phyloP scores from a whole-genome alignment of 1,284 basidiomycete genomes.

The Ustilago sp. region DNA sequence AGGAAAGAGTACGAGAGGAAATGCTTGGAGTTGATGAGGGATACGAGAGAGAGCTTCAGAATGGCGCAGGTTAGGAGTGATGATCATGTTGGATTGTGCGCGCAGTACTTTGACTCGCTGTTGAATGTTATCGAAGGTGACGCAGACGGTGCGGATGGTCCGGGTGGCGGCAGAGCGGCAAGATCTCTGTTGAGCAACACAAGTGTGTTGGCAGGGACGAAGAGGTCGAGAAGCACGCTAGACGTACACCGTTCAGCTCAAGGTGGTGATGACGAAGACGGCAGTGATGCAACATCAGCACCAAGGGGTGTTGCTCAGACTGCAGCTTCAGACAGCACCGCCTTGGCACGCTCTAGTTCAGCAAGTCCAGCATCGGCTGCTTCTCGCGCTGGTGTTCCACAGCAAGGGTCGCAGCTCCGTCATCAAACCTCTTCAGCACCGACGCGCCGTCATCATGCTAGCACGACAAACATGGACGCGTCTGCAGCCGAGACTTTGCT shows the following conservation, averaged over 20 bases:
- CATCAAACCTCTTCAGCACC: neutral
- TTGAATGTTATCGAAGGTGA: conserved; percentile 50
- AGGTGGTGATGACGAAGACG: conserved; percentile 5
- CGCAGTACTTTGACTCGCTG: conserved; percentile 48
- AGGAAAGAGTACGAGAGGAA: conserved; percentile 55
- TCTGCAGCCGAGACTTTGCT: conserved; percentile 45
- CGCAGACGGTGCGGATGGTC: neutral
- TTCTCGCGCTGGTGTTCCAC: neutral
- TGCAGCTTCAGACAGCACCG: conserved; percentile 6
- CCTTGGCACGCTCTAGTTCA: conserved; percentile 9
- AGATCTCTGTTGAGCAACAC: conserved; percentile 24
- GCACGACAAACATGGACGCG: conserved; percentile 33
- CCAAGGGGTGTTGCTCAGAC: conserved; percentile 16
- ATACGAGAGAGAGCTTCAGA: conserved; percentile 39
- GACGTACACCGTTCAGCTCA: conserved; percentile 12
- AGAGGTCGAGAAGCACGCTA: conserved; percentile 34
- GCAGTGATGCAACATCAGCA: neutral
- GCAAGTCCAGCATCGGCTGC: conserved; percentile 12
- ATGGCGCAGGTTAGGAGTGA: conserved; percentile 32
- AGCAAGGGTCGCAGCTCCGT: conserved; percentile 2
- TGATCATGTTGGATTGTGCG: conserved; percentile 47
- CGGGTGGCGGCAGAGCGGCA: conserved; percentile 11
- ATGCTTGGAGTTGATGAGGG: conserved; percentile 45
- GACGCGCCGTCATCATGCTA: conserved; percentile 11
- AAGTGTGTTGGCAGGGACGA: conserved; percentile 26